phyloP scores from a whole-genome alignment of 225 moss, liverwort and hornwort genomes.

The Straminergon stramineum region DNA sequence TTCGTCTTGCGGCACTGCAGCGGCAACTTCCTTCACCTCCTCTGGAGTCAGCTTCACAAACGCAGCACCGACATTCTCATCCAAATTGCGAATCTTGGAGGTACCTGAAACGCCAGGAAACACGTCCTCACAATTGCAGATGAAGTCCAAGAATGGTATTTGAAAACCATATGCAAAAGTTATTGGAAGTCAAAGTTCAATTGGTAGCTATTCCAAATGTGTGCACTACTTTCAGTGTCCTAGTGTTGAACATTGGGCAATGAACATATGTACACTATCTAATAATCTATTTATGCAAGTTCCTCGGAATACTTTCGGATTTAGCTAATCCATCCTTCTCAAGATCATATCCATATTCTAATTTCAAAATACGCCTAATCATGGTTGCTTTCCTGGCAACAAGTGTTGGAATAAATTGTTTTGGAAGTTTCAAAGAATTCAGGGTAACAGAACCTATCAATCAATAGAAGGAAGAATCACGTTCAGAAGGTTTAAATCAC shows the following conservation, averaged over 20 bases:
- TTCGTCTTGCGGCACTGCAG: neutral
- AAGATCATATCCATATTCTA: too few relatives aligned
- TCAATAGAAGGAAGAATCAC: neutral
- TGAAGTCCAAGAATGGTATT: neutral
- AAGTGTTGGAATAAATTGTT: neutral
- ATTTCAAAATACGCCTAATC: too few relatives aligned
- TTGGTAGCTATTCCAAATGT: neutral
- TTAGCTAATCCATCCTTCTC: too few relatives aligned
- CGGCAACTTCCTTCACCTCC: neutral
- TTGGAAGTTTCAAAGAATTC: neutral
- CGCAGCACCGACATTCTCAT: neutral
- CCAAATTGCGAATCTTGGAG: slow-evolving; percentile 3
- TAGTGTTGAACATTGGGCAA: neutral
- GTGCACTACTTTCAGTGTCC: neutral
- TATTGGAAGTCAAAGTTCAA: too few relatives aligned
- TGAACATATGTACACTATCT: too few relatives aligned
- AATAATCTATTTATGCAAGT: too few relatives aligned
- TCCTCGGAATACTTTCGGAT: too few relatives aligned
- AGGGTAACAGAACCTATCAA: too few relatives aligned
- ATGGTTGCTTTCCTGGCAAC: too few relatives aligned
- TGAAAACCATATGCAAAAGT: neutral
- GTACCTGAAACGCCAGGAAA: neutral
- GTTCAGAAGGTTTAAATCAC: neutral
- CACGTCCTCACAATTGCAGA: neutral
- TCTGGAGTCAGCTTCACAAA: neutral